These are phyloP conservation scores for Circinella umbellata DNA, from an alignment of 371 early-diverging fungal species.

Conservation along the genomic window DNA sequence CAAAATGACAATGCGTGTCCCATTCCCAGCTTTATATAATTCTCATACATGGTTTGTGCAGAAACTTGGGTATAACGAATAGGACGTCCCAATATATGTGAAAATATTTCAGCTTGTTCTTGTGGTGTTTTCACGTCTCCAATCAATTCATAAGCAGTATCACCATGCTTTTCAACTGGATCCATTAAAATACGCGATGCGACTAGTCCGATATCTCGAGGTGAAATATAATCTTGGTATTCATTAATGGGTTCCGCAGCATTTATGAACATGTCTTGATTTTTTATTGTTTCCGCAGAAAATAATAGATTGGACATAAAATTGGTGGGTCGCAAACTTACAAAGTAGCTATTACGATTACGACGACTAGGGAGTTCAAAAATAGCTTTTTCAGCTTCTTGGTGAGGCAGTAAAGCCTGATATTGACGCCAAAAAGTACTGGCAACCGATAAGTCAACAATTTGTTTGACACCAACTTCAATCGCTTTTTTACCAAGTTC, in stretches of 20 bases:
- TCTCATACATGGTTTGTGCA: not conserved
- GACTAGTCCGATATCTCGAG: conserved; percentile 20
- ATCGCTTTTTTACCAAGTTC: conserved; percentile 13
- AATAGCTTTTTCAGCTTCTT: too few species aligned
- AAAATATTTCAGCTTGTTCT: conserved; percentile 20
- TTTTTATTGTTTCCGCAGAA: not conserved
- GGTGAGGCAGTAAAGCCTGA: too few species aligned
- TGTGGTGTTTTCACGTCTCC: conserved; percentile 12
- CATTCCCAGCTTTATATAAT: not conserved
- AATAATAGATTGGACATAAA: conserved; percentile 35
- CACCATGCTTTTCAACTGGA: conserved; percentile 24
- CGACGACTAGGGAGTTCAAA: too few species aligned
- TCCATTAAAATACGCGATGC: conserved; percentile 20
- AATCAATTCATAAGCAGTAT: conserved; percentile 21
- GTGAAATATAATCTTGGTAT: conserved; percentile 18
- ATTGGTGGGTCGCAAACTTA: conserved; percentile 35
- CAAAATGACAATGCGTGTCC: not conserved
- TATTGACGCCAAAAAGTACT: too few species aligned
- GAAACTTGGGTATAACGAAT: conserved; percentile 17
- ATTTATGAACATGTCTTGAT: conserved; percentile 13
- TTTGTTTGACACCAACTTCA: conserved; percentile 26
- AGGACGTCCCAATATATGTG: conserved; percentile 10
- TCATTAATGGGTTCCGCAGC: not conserved
- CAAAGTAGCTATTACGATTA: conserved; percentile 9
- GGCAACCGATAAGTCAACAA: conserved; percentile 11